These are phyloP conservation scores for Kwoniella pini DNA, from an alignment of 768 basidiomycete species.

Conservation along the genomic window DNA sequence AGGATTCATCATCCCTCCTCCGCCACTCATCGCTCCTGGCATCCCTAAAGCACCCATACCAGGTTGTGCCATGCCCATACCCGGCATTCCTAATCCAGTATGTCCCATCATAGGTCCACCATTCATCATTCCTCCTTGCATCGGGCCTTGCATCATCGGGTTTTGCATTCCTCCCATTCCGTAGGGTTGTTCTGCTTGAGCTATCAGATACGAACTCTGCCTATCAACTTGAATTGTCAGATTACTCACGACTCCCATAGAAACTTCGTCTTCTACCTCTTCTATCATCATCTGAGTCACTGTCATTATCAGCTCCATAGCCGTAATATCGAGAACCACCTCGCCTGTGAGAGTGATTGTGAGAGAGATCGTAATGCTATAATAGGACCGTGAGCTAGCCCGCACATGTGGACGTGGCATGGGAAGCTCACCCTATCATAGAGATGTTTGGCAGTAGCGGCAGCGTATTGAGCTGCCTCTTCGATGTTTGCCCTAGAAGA, in stretches of 20 bases:
- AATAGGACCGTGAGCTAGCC: background rate
- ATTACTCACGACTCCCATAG: conserved; percentile 31
- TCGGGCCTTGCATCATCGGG: conserved; percentile 6
- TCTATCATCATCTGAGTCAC: conserved; percentile 30
- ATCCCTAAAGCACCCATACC: conserved; percentile 34
- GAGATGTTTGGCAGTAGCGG: conserved; percentile 48
- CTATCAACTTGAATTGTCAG: background rate
- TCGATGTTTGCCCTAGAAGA: conserved; percentile 32
- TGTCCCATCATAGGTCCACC: conserved; percentile 21
- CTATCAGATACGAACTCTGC: background rate
- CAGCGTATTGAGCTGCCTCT: conserved; percentile 47
- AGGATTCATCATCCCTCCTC: conserved; percentile 27
- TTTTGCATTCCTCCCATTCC: conserved; percentile 17
- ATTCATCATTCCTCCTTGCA: conserved; percentile 3
- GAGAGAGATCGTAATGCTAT: conserved; percentile 42
- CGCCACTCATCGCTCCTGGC: conserved; percentile 22
- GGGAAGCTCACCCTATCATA: conserved; percentile 41
- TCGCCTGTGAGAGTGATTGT: conserved; percentile 15
- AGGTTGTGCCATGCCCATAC: conserved; percentile 34
- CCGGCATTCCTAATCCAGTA: conserved; percentile 25
- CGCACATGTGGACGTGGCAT: background rate
- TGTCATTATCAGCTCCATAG: conserved; percentile 35
- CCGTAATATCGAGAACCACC: conserved; percentile 26
- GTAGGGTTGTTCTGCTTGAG: conserved; percentile 14
- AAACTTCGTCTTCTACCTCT: conserved; percentile 25